Base-by-base conservation (phyloP, 306 rosid species). In the Canavalia gladiata region DNA sequence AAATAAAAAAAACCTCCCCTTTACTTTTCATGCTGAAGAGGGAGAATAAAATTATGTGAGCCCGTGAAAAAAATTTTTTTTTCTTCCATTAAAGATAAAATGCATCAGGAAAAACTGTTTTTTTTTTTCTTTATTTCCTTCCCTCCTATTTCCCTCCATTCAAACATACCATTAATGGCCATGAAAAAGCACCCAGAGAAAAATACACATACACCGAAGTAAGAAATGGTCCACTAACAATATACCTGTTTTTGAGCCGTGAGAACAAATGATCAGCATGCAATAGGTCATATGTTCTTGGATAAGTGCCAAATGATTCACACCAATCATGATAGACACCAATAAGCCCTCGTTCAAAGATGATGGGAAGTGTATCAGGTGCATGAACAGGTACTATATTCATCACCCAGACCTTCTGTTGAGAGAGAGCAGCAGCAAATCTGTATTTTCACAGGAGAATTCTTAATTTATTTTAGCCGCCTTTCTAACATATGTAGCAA, bases 261-360 rank as follows among this genome's bases (percentile, higher is more conserved):
- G 99, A 95, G 88, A 93, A 95, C 85, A 95, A 88, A 89, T 95
- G 99, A 84, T 95, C 98, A 10, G 90, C 97, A 63, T 95, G 99
- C 76, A 95, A 85, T 79, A 95, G 97, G 79, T 95, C 99, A 80
- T 93, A 95, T 6, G 99, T 87, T 82, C 99, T 91, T 3, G 99
- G 98, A 68, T 95, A 95, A 77, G 96, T 89, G 57, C 94, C 88
- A 30, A 93, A 95, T 54, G 99, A 84, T 82, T 95, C 98, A 2
- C 99, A 95, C 99, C 99, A 95, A 78, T 95, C 98, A 30, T 95
- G 99, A 87, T 93, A 93, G 50, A 92, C 47, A 8, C 99, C 99
- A 4, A 90, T 33, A 68, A 95, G 91, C 8, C 99, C 99, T 0
- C 99, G 99, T 75, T 95, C 97, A 67, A 83, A 93, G 10, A 95